These are phyloP conservation scores for Candida labiduridarum DNA, from an alignment of 1,139 yeast genomes.

Conservation along the genomic window DNA sequence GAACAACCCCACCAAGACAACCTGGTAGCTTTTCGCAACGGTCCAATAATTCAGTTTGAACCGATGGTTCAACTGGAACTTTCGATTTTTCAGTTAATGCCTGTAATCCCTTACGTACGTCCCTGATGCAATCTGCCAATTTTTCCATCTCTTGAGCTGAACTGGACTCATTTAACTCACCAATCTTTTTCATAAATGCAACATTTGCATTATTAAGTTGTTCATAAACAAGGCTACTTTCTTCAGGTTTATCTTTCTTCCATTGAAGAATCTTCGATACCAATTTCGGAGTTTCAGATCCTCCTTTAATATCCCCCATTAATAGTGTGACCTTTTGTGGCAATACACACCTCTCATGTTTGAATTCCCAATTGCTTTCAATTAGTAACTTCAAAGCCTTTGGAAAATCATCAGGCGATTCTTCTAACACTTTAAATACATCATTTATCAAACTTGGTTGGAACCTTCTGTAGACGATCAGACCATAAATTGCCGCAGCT, in stretches of 20 bases:
- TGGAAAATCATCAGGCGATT: constrained; percentile 13
- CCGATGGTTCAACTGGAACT: constrained; percentile 85
- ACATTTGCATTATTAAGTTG: constrained; percentile 61
- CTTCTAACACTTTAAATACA: constrained; percentile 26
- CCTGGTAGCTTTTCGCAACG: constrained; percentile 61
- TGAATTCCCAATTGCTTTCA: constrained; percentile 61
- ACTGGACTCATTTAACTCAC: constrained; percentile 24
- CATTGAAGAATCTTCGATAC: constrained; percentile 77
- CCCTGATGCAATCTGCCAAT: constrained; percentile 32
- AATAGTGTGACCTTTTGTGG: constrained; percentile 70
- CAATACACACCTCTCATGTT: constrained; percentile 53
- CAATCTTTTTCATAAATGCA: constrained; percentile 53
- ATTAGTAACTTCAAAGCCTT: constrained; percentile 38
- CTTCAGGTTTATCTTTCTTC: constrained; percentile 56
- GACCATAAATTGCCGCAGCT: constrained; percentile 92
- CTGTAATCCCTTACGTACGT: constrained; percentile 59
- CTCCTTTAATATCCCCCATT: constrained; percentile 93
- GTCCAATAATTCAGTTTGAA: constrained; percentile 75
- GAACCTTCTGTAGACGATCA: constrained; percentile 79
- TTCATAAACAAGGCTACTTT: constrained; percentile 54
- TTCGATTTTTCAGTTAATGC: constrained; percentile 64
- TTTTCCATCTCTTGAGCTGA: neutral
- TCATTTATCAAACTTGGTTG: constrained; percentile 52
- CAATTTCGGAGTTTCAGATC: constrained; percentile 91
- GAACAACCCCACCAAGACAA: constrained; percentile 91